phyloP scores from a whole-genome alignment of 2,329 filamentous ascomycete genomes.

The Elsinoe arachidis region DNA sequence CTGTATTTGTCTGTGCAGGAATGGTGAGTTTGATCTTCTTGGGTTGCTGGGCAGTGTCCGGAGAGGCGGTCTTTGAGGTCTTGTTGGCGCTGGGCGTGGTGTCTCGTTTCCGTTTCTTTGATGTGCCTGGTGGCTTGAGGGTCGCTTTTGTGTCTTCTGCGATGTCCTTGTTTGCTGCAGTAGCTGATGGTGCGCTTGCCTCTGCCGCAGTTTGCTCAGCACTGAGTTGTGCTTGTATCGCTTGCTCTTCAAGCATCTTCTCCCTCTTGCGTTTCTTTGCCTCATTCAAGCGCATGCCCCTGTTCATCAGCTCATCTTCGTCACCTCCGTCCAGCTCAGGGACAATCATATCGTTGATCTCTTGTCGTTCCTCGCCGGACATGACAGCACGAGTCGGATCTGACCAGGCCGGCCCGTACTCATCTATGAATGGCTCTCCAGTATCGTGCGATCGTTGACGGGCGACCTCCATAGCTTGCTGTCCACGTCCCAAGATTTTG shows the following conservation, averaged over 20 bases:
- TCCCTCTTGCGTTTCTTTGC: slow-evolving; percentile 67
- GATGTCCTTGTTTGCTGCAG: neutral
- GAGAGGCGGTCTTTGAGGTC: slow-evolving; percentile 12
- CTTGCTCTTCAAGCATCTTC: slow-evolving; percentile 43
- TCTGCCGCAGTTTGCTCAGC: slow-evolving; percentile 23
- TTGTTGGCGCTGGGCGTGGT: slow-evolving; percentile 26
- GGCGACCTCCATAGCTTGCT: slow-evolving; percentile 38
- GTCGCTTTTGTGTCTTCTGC: neutral
- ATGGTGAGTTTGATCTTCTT: slow-evolving; percentile 29
- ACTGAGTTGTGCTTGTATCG: slow-evolving; percentile 26
- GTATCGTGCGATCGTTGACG: slow-evolving; percentile 57
- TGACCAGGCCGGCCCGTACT: slow-evolving; percentile 31
- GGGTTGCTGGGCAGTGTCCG: slow-evolving; percentile 20
- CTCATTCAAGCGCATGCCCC: slow-evolving; percentile 70
- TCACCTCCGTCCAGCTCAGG: slow-evolving; percentile 27
- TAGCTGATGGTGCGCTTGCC: neutral
- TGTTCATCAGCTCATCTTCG: slow-evolving; percentile 59
- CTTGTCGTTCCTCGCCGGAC: slow-evolving; percentile 27
- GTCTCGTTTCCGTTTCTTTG: slow-evolving; percentile 50
- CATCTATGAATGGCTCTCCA: slow-evolving; percentile 57
- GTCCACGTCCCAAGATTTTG: slow-evolving; percentile 55
- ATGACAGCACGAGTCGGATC: slow-evolving; percentile 27
- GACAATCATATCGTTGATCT: slow-evolving; percentile 26
- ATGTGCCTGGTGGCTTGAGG: slow-evolving; percentile 15
- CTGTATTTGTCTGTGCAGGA: slow-evolving; percentile 18